Evolutionary conservation across 441 rosid genomes (phyloP), one percentile per base, ranked within the genome.

Genomic region (Aquilaria agallochum): DNA sequence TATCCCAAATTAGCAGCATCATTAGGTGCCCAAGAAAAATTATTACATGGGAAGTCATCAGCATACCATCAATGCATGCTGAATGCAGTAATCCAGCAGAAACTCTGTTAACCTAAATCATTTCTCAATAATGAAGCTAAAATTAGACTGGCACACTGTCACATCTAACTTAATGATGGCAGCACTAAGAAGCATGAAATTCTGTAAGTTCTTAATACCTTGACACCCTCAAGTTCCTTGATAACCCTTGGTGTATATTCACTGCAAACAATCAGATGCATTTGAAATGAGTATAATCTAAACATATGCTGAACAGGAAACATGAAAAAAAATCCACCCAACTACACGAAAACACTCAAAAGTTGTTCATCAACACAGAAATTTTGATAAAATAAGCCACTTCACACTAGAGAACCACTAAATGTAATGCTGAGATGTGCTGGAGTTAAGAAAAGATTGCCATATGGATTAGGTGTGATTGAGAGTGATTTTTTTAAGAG

Each of bases 21-120:
- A 36, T 36, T 36, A 5, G 61, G 40, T 47, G 62, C 36, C 6
- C 31, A 27, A 62, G 27, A 15, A 63, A 69, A 15, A 56, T 42
- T 10, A 54, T 13, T 53, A 61, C 13, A 13, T 70, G 50, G 72
- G 56, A 64, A 63, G 32, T 60, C 56, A 48, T 30, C 31, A 62
- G 50, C 45, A 56, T 85, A 91, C 97, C 96, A 81, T 83, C 96
- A 64, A 85, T 73, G 77, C 96, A 89, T 20, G 86, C 96, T 55
- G 99, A 80, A 73, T 95, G 97, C 70, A 95, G 80, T 76, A 95
- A 76, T 66, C 99, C 97, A 40, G 99, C 96, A 69, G 96, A 88
- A 73, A 84, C 87, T 40, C 57, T 84, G 72, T 68, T 80, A 42
- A 95, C 92, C 99, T 91, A 58, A 49, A 63, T 44, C 33, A 69